phyloP scores from a whole-genome alignment of 805 yeast species.

The Metschnikowia koreensis region DNA sequence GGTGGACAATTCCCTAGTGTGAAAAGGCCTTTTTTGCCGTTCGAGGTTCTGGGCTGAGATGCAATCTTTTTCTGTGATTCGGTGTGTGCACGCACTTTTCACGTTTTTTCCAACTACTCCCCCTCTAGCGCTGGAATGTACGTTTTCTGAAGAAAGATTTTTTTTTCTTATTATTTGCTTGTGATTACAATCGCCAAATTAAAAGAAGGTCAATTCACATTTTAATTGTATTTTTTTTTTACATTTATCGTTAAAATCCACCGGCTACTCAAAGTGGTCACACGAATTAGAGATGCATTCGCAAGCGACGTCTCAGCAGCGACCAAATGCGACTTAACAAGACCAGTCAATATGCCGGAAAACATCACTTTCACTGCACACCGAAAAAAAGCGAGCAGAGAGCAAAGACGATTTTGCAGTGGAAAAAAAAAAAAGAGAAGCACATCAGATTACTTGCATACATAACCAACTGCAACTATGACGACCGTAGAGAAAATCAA shows the following conservation, averaged over 20 bases:
- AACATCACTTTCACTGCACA: neutral
- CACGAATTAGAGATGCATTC: conserved; percentile 1
- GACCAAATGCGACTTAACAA: neutral
- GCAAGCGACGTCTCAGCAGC: neutral
- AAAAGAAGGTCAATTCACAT: too few relatives aligned
- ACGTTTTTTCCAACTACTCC: neutral
- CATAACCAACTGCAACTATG: conserved; percentile 22
- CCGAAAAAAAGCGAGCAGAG: neutral
- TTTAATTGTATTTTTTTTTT: too few relatives aligned
- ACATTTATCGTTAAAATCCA: too few relatives aligned
- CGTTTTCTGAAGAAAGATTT: neutral
- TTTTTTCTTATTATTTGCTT: neutral
- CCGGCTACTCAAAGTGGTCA: neutral
- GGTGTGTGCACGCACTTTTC: conserved; percentile 8
- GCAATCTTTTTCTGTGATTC: conserved; percentile 10
- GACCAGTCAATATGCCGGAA: neutral
- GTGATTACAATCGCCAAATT: too few relatives aligned
- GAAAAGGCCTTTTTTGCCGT: neutral
- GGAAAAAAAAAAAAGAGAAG: neutral
- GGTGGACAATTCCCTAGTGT: neutral
- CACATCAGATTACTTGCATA: neutral
- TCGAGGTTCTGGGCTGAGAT: conserved; percentile 1
- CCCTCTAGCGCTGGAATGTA: neutral
- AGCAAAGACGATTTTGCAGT: neutral
- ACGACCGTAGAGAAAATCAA: conserved; percentile 62